Conservation (phyloP, 169 alveolate species). For the Neospora caninum region DNA sequence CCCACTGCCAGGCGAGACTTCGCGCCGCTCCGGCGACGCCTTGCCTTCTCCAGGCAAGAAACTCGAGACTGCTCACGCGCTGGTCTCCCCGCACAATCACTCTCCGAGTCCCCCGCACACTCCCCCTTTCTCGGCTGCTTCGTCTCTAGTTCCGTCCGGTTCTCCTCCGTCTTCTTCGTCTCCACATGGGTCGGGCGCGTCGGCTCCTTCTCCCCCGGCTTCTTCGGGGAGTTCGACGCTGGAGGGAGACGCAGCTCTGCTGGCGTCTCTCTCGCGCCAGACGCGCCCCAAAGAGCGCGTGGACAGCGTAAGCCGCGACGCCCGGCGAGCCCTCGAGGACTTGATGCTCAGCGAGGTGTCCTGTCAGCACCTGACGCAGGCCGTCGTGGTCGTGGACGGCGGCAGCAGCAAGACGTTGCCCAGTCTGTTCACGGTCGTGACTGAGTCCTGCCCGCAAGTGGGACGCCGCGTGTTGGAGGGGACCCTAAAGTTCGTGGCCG, state of each 20-base stretch:
- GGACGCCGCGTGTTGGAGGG: conserved; percentile 35
- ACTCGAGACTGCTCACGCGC: too few relatives aligned
- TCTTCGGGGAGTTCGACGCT: too few relatives aligned
- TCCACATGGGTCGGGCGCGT: too few relatives aligned
- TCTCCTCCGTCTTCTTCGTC: too few relatives aligned
- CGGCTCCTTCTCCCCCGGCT: too few relatives aligned
- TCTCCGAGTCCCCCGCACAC: too few relatives aligned
- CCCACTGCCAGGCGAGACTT: too few relatives aligned
- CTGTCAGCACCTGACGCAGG: background rate
- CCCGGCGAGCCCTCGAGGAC: background rate
- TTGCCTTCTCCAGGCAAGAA: too few relatives aligned
- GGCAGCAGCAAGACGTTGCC: conserved; percentile 55
- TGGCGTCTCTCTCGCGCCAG: background rate
- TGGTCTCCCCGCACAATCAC: too few relatives aligned
- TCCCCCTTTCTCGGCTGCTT: too few relatives aligned
- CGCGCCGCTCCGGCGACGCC: too few relatives aligned
- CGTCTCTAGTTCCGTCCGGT: too few relatives aligned
- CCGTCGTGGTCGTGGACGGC: conserved; percentile 43
- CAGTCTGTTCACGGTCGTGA: background rate
- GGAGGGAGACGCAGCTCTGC: background rate
- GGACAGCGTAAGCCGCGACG: background rate
- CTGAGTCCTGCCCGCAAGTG: conserved; percentile 29
- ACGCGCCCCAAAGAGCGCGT: background rate
- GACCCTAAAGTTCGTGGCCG: background rate
- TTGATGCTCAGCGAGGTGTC: background rate